phyloP scores from a whole-genome alignment of 192 early-diverging fungal genomes.

The Helicostylum pulchrum region DNA sequence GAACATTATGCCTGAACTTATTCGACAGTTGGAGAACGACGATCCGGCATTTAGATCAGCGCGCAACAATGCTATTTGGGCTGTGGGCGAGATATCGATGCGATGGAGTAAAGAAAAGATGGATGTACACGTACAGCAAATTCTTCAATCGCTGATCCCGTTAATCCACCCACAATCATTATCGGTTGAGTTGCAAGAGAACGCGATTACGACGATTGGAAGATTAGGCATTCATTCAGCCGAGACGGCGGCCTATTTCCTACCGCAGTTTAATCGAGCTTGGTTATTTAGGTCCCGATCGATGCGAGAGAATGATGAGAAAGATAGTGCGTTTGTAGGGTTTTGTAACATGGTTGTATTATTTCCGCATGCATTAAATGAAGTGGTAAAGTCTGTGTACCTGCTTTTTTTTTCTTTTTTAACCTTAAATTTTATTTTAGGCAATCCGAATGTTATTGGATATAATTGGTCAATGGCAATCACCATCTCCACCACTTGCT shows the following conservation, averaged over 20 bases:
- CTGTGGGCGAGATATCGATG: conserved; percentile 92
- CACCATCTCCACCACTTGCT: no score
- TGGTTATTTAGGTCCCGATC: conserved; percentile 77
- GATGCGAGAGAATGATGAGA: conserved; percentile 91
- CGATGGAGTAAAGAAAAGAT: conserved; percentile 76
- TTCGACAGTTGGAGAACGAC: neutral
- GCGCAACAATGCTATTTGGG: conserved; percentile 98
- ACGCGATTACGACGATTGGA: conserved; percentile 95
- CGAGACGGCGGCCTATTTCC: conserved; percentile 71
- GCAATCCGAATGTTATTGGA: conserved; percentile 2
- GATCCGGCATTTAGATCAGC: conserved; percentile 37
- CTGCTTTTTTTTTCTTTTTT: neutral
- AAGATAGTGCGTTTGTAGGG: conserved; percentile 79
- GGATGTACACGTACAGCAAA: conserved; percentile 63
- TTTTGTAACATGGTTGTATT: conserved; percentile 85
- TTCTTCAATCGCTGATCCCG: conserved; percentile 78
- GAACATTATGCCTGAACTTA: neutral
- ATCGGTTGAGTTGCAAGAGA: conserved; percentile 70
- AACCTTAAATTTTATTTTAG: neutral
- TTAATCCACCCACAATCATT: conserved; percentile 63
- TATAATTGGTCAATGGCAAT: conserved; percentile 13
- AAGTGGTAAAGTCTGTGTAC: conserved; percentile 22
- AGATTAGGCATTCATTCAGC: conserved; percentile 85
- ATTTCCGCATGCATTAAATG: conserved; percentile 78
- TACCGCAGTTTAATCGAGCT: conserved; percentile 73